phyloP scores from a whole-genome alignment of 257 asterid genomes.

The Solanum chilense region DNA sequence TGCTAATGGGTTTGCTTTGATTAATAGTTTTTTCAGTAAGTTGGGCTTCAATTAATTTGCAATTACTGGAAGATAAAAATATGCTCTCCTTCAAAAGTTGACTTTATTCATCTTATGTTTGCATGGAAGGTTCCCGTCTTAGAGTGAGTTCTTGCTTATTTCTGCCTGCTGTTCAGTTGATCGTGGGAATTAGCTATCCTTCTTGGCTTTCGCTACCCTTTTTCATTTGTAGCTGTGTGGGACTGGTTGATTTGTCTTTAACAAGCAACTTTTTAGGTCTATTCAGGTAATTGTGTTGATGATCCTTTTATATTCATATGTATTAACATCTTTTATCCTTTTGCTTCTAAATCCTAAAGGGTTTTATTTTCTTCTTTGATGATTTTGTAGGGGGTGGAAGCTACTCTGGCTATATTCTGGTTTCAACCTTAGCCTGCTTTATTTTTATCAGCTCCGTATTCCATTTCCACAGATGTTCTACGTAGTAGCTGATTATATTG shows the following conservation, averaged over 20 bases:
- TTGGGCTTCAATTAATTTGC: background rate
- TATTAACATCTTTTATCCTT: background rate
- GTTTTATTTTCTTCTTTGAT: constrained; percentile 30
- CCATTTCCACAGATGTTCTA: constrained; percentile 40
- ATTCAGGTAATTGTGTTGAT: constrained; percentile 53
- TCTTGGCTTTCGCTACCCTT: constrained; percentile 98
- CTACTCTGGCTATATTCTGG: constrained; percentile 84
- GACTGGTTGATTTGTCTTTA: constrained; percentile 92
- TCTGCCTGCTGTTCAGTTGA: constrained; percentile 96
- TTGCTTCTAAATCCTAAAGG: constrained; percentile 15
- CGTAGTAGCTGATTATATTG: constrained; percentile 41
- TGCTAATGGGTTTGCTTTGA: background rate
- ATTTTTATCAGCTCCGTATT: constrained; percentile 78
- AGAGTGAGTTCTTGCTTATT: constrained; percentile 87
- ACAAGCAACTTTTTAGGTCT: constrained; percentile 97
- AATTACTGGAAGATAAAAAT: background rate
- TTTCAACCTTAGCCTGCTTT: constrained; percentile 62
- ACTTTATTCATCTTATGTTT: background rate
- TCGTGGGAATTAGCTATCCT: constrained; percentile 89
- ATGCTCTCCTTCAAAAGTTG: background rate
- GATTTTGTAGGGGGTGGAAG: constrained; percentile 78
- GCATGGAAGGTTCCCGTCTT: constrained; percentile 76
- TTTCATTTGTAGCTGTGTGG: constrained; percentile 89
- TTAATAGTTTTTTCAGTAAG: background rate
- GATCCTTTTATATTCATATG: background rate